Percentiles rank a stretch among this genome's conserved stretches.
These are phyloP conservation scores for Phoenix roebelenii DNA, from an alignment of 176 grass and related monocot species.

Conservation along the genomic window DNA sequence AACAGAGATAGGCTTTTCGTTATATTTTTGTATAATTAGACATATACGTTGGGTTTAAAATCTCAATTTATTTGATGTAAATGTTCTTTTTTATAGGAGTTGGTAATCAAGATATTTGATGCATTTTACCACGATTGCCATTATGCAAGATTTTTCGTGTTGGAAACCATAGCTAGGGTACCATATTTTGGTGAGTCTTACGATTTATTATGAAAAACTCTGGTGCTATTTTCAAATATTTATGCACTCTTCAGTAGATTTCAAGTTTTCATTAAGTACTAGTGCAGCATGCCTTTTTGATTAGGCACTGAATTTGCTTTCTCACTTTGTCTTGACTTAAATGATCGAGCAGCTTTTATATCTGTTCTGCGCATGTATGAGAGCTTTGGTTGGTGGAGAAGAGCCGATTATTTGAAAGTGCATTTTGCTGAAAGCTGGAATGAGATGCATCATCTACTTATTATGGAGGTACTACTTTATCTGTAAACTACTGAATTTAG, in stretches of 20 bases:
- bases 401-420: constrained; percentile 83
- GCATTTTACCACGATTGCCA: constrained; percentile 47
- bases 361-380: constrained; percentile 94
- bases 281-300: too few relatives aligned
- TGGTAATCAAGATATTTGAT: constrained; percentile 50
- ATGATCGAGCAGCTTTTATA: constrained; percentile 65
- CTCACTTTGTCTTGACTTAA: too few relatives aligned
- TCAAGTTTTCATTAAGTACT: too few relatives aligned
- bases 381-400: constrained; percentile 86
- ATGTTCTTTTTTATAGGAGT: constrained; percentile 37
- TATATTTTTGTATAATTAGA: too few relatives aligned
- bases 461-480: constrained; percentile 67
- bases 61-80: neutral
- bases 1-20: too few relatives aligned
- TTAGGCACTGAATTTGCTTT: too few relatives aligned
- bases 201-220: neutral
- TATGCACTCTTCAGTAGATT: too few relatives aligned
- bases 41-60: too few relatives aligned
- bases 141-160: constrained; percentile 89
- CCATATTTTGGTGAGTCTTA: constrained; percentile 78
- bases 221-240: too few relatives aligned
- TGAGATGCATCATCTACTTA: constrained; percentile 86
- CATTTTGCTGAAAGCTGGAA: constrained; percentile 97
- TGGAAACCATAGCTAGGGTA: constrained; percentile 86
- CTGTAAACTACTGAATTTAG: too few relatives aligned